phyloP scores from a whole-genome alignment of 192 early-diverging fungal species.

The Gigaspora rosea region DNA sequence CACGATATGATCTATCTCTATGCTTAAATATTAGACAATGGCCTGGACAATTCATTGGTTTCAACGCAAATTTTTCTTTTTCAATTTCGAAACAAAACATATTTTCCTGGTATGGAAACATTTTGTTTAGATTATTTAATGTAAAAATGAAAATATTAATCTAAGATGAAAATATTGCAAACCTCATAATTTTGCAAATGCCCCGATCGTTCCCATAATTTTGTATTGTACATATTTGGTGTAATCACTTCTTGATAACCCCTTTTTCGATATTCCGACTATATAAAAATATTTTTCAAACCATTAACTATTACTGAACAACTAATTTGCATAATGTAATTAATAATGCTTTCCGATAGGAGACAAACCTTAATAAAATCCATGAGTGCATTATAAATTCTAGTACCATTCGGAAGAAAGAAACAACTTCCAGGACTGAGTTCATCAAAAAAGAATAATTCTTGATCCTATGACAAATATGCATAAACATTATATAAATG shows the following conservation, averaged over 20 bases:
- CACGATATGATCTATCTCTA: constrained; percentile 93
- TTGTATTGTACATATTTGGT: constrained; percentile 98
- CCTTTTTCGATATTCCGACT: constrained; percentile 81
- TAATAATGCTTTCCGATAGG: no score
- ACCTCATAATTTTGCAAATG: constrained; percentile 90
- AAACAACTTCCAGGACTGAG: constrained; percentile 92
- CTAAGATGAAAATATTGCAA: background rate
- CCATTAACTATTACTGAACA: no score
- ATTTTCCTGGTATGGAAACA: constrained; percentile 67
- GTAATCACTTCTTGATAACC: constrained; percentile 97
- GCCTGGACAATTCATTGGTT: constrained; percentile 99
- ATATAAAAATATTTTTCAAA: background rate
- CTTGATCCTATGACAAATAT: constrained; percentile 73
- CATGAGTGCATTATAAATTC: constrained; percentile 94
- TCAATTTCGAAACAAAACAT: constrained; percentile 96
- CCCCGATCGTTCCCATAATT: constrained; percentile 95
- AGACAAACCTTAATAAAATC: constrained; percentile 77
- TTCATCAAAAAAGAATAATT: constrained; percentile 95
- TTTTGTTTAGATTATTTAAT: background rate
- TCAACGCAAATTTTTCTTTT: constrained; percentile 96
- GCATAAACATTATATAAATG: background rate
- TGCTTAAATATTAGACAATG: constrained; percentile 96
- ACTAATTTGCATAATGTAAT: no score
- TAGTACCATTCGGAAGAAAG: constrained; percentile 93
- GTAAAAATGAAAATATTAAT: background rate